phyloP scores from a whole-genome alignment of 1,284 basidiomycete species.

The Sanguinoderma infundibulare region DNA sequence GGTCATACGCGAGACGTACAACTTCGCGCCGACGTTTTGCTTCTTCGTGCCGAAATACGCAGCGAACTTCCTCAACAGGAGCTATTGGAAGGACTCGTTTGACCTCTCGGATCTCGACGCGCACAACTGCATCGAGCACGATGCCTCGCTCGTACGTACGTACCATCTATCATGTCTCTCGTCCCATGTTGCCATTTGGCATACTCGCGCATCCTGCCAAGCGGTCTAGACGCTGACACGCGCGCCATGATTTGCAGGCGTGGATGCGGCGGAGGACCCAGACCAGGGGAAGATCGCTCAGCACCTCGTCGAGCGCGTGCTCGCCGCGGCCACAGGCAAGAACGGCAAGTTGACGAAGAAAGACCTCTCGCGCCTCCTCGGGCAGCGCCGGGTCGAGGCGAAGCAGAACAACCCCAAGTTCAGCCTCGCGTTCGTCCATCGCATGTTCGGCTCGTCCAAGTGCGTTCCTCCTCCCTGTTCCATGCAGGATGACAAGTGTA shows the following conservation, averaged over 20 bases:
- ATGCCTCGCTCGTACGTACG: slow-evolving; percentile 69
- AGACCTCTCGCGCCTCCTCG: slow-evolving; percentile 60
- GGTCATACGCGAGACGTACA: slow-evolving; percentile 59
- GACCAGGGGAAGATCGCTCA: slow-evolving; percentile 19
- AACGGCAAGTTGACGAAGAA: slow-evolving; percentile 54
- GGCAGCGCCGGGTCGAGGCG: slow-evolving; percentile 63
- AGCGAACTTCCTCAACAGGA: slow-evolving; percentile 58
- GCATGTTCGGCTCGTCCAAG: slow-evolving; percentile 71
- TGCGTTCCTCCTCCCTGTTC: slow-evolving; percentile 38
- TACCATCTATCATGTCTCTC: neutral
- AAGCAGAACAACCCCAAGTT: slow-evolving; percentile 58
- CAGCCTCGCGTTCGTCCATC: slow-evolving; percentile 52
- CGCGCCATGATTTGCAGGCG: neutral
- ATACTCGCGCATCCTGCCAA: neutral
- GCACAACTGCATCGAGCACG: slow-evolving; percentile 81
- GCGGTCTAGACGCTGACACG: neutral
- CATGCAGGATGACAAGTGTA: neutral
- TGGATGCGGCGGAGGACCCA: slow-evolving; percentile 11
- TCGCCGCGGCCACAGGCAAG: slow-evolving; percentile 60
- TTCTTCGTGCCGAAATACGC: slow-evolving; percentile 63
- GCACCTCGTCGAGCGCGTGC: slow-evolving; percentile 57
- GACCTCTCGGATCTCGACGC: slow-evolving; percentile 66
- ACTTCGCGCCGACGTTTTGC: slow-evolving; percentile 71
- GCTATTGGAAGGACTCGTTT: slow-evolving; percentile 60
- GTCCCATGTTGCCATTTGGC: neutral